Evolutionary conservation across 192 early-diverging fungal species (phyloP), one percentile per base, ranked within the genome.

Genomic region (Geranomyces michiganensis): DNA sequence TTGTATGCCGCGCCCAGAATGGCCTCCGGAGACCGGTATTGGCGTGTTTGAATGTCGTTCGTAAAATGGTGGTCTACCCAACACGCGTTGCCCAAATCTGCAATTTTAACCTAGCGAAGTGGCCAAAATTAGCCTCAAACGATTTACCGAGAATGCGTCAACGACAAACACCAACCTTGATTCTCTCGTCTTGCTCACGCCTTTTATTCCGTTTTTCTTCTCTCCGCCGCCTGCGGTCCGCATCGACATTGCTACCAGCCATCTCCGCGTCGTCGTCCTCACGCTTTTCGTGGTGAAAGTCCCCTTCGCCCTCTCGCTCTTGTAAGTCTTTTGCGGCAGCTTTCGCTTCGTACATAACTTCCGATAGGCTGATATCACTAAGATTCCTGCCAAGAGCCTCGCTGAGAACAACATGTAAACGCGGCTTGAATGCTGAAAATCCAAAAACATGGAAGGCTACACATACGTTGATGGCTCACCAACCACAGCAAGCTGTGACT

Each of bases 1-100:
- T 93, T 90, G 90, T 96, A 98, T 43, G 85, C 81, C 24, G 90
- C 83, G 1, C 96, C 96, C 21, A 97, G 79, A 62, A 97, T 95
- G 1, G 95, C 96, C 74, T 98, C 96, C 27, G 96, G 96, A 10
- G 90, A 92, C 63, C 96, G 89, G 73, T 98, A 98, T 77, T 98
- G 94, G 59, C 96, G 90, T 44, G 96, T 98, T 81, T 98, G 96
- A 66, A 98, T 97, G 74, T 96, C 94, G 44, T 92, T 90, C 0
- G 95, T 95, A 71, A 96, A 97, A 75, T 98, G 94, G 77, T 96
- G 90, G 75, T 96, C 83, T 0, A 90, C 88, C 96, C 96, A 98
- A 66, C 94, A 96, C 24, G 95, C 93, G 75, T 98, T 98, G 15
- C 96, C 96, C 19, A 98, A 79, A 78, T 98, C 96, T 13, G 95